phyloP scores from a whole-genome alignment of 2,329 filamentous ascomycete species.

The Epichloe festucae region DNA sequence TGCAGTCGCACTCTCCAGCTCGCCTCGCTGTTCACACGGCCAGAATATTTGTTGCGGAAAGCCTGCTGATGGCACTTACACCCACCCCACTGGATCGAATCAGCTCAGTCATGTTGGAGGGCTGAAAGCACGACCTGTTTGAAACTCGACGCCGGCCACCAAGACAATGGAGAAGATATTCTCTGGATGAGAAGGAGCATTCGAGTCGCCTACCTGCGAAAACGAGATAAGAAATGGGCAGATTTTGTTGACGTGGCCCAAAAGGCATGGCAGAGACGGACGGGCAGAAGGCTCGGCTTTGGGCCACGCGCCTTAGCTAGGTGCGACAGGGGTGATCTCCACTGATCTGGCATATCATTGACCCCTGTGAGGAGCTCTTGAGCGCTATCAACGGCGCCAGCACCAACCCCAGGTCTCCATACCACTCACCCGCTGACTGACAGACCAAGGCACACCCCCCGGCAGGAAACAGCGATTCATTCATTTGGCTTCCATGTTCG shows the following conservation, averaged over 20 bases:
- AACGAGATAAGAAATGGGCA: background rate
- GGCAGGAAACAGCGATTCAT: background rate
- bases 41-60: background rate
- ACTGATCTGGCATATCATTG: constrained; percentile 1
- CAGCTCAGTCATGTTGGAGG: background rate
- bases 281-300: constrained; percentile 1
- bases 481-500: no score
- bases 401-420: constrained; percentile 1
- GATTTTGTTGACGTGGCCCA: background rate
- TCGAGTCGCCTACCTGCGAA: background rate
- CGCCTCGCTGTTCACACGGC: background rate
- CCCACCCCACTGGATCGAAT: background rate
- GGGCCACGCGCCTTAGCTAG: constrained; percentile 3
- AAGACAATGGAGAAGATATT: background rate
- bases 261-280: background rate
- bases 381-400: constrained; percentile 1
- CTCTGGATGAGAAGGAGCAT: background rate
- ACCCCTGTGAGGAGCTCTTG: background rate
- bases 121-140: background rate
- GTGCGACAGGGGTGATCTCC: constrained; percentile 3
- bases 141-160: background rate
- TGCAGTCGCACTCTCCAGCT: constrained; percentile 4
- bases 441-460: background rate
- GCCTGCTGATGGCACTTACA: constrained; percentile 2
- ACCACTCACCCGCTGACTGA: background rate